Conservation (phyloP, 2,329 filamentous ascomycete species). For the Sordariomycetes sp. region DNA sequence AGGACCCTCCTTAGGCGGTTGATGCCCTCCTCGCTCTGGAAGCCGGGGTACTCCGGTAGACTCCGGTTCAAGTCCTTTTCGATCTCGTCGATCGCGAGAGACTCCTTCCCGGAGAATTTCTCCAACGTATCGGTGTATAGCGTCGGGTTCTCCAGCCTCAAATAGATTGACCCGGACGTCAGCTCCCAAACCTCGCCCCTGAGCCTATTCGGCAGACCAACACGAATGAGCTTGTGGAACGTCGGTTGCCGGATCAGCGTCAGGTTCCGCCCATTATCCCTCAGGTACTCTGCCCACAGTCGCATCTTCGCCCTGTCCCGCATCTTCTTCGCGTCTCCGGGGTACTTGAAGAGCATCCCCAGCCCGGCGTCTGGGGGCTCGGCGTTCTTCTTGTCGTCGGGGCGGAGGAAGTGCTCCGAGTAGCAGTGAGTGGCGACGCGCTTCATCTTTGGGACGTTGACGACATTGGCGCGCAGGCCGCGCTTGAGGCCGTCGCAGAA, state of each 20-base stretch:
- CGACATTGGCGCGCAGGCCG: conserved; percentile 74
- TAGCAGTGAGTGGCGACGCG: conserved; percentile 75
- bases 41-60: conserved; percentile 92
- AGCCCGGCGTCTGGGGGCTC: conserved; percentile 82
- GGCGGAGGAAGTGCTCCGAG: conserved; percentile 66
- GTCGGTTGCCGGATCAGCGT: conserved; percentile 91
- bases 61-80: conserved; percentile 97
- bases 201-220: conserved; percentile 85
- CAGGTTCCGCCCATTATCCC: conserved; percentile 87
- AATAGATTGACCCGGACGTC: conserved; percentile 79
- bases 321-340: conserved; percentile 86
- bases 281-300: conserved; percentile 90
- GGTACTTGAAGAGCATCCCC: conserved; percentile 86
- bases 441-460: conserved; percentile 75
- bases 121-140: conserved; percentile 73
- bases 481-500: conserved; percentile 96
- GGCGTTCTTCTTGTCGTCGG: conserved; percentile 46
- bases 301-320: conserved; percentile 95
- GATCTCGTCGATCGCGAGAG: conserved; percentile 94
- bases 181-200: conserved; percentile 95
- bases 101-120: conserved; percentile 75
- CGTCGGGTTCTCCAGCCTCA: conserved; percentile 74
- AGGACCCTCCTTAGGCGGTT: conserved; percentile 77
- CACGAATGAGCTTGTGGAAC: conserved; percentile 93
- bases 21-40: conserved; percentile 93